Evolutionary conservation across 2,329 filamentous ascomycete genomes (phyloP).

Genomic region (Pseudogymnoascus sp.): DNA sequence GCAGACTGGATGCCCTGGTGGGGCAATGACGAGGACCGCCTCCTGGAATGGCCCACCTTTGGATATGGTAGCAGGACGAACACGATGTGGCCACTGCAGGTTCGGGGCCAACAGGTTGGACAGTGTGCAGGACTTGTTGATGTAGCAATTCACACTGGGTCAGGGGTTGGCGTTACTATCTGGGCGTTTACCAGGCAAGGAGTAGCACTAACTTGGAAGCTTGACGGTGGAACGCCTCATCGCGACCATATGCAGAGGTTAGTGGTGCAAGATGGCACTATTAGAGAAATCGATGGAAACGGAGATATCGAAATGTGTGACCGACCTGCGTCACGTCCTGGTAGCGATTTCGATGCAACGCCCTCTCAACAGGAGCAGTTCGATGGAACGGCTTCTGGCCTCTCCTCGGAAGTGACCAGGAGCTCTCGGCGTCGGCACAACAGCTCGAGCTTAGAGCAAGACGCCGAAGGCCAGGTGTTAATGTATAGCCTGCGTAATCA

Average conservation of each 20-base stretch:
- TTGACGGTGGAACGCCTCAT: background rate
- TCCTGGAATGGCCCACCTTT: slow-evolving; percentile 17
- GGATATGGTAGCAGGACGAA: background rate
- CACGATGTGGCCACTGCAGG: slow-evolving; percentile 40
- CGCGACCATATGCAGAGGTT: slow-evolving; percentile 4
- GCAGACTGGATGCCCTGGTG: slow-evolving; percentile 35
- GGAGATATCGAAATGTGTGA: slow-evolving; percentile 21
- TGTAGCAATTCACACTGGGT: slow-evolving; percentile 40
- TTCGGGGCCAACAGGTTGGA: slow-evolving; percentile 44
- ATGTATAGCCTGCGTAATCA: slow-evolving; percentile 19
- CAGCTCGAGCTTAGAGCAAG: background rate
- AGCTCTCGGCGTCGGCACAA: background rate
- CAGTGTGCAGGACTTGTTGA: slow-evolving; percentile 41
- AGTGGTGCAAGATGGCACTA: slow-evolving; percentile 27
- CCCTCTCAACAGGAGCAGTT: background rate
- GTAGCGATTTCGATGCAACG: background rate
- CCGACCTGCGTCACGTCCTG: background rate
- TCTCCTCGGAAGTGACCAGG: background rate
- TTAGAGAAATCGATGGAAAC: slow-evolving; percentile 20
- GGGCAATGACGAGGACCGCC: slow-evolving; percentile 26
- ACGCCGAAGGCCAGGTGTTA: slow-evolving; percentile 13
- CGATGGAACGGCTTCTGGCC: background rate
- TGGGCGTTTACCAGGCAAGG: slow-evolving; percentile 45
- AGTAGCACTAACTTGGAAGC: slow-evolving; percentile 37
- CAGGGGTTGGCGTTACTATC: slow-evolving; percentile 40